These are phyloP conservation scores for Quercus suber DNA, from an alignment of 306 rosid species.

Conservation along the genomic window DNA sequence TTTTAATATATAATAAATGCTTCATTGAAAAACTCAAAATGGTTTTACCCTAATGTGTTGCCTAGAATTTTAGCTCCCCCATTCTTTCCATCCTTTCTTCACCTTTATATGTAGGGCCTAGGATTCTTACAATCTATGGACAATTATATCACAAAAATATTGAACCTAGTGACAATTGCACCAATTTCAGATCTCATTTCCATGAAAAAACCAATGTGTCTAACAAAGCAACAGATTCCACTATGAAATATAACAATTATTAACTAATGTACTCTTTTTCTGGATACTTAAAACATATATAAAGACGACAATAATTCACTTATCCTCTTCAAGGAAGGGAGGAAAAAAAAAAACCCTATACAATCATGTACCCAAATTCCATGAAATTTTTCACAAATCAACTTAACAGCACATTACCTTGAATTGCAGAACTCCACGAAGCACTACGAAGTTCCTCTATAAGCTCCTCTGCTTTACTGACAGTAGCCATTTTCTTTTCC, in stretches of 20 bases:
- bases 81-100: not conserved
- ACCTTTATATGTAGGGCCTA: not conserved
- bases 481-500: conserved; percentile 98
- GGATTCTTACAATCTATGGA: not conserved
- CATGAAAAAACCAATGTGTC: not conserved
- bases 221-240: not conserved
- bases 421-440: conserved; percentile 90
- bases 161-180: not conserved
- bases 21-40: too few relatives aligned
- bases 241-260: not conserved
- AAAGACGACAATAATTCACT: not conserved
- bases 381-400: not conserved
- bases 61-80: not conserved
- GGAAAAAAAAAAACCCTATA: not conserved
- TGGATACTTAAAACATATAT: not conserved
- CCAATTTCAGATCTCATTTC: not conserved
- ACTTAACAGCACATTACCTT: conserved; percentile 45
- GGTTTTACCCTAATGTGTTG: not conserved
- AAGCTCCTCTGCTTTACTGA: conserved; percentile 88
- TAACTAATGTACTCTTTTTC: not conserved
- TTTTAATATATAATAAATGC: too few relatives aligned
- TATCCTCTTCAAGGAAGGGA: not conserved
- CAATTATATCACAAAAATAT: not conserved
- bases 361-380: not conserved
- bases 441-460: conserved; percentile 89